Conservation (phyloP, 2,329 filamentous ascomycete genomes). For the Chrysoporthe cubensis region DNA sequence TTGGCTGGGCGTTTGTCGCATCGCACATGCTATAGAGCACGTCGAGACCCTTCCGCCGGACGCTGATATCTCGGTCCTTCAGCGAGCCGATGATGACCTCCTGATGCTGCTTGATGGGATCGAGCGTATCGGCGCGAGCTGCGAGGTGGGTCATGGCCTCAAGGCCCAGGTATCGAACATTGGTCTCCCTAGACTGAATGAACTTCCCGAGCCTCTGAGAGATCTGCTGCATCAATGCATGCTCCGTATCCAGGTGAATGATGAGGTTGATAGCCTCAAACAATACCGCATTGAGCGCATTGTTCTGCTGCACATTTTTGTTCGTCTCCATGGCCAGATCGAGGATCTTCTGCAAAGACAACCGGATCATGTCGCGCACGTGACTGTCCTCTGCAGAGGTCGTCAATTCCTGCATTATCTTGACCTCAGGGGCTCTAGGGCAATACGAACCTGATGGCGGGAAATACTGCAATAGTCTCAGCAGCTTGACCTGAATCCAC, state of each 20-base stretch:
- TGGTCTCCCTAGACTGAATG: slow-evolving; percentile 95
- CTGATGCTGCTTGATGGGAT: slow-evolving; percentile 98
- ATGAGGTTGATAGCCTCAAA: slow-evolving; percentile 99
- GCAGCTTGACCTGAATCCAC: slow-evolving; percentile 95
- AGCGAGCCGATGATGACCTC: slow-evolving; percentile 93
- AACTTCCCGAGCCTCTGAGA: slow-evolving; percentile 90
- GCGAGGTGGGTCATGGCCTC: slow-evolving; percentile 99
- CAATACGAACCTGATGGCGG: slow-evolving; percentile 70
- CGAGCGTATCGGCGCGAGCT: slow-evolving; percentile 88
- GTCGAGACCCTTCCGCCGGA: slow-evolving; percentile 92
- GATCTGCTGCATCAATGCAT: slow-evolving; percentile 93
- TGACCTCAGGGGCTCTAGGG: neutral
- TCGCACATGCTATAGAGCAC: slow-evolving; percentile 99
- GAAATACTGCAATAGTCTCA: slow-evolving; percentile 93
- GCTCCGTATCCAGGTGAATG: slow-evolving; percentile 95
- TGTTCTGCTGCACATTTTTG: slow-evolving; percentile 99
- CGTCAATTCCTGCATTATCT: slow-evolving; percentile 32
- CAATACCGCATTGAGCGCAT: slow-evolving; percentile 95
- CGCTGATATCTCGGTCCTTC: slow-evolving; percentile 95
- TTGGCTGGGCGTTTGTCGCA: slow-evolving; percentile 87
- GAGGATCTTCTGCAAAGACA: slow-evolving; percentile 88
- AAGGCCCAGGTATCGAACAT: slow-evolving; percentile 91
- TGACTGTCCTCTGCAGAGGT: slow-evolving; percentile 77
- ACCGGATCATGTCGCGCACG: slow-evolving; percentile 86
- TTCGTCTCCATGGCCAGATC: slow-evolving; percentile 90